Evolutionary conservation across 306 rosid genomes (phyloP), one percentile per base, ranked within the genome.

Genomic region (Gleditsia sinensis): DNA sequence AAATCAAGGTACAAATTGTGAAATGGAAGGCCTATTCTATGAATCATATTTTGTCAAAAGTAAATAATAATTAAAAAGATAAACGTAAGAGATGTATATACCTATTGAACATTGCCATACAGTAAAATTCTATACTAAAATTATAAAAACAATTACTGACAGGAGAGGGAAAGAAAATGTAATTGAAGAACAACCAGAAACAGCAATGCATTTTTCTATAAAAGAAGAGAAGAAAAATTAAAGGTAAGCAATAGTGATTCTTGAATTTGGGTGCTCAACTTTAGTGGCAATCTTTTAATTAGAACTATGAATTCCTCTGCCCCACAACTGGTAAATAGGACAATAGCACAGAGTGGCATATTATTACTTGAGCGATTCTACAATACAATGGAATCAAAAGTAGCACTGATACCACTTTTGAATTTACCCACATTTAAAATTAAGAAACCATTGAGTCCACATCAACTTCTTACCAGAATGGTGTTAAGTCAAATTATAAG

Each of bases 151-250:
- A 30, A 13, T 37, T 70, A 10, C 53, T 36, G n/a, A 6, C 10
- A 24, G 71, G 62, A 78, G 14, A 40, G 40, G 48, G 3, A 17
- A 59, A 60, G n/a, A 45, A 33, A 56, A 56, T 28, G 27, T 40
- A 60, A 74, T 45, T 28, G 25, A 74, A 17, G 23, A 74, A 75
- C 63, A 75, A 69, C 55, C 46, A 62, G n/a, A 75, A 54, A 75
- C 9, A 63, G 28, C 40, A 28, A 46, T 54, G 20, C 33, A 36
- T 24, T 24, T 34, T 56, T 55, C 39, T 68, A 75, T 5, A 74
- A 14, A 50, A 24, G 14, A 19, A 51, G 45, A 39, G 45, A 39
- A 13, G 45, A 4, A 39, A 7, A 8, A 7, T 39, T 7, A 39
- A 39, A 39, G 4, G 8, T 39, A 39, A 39, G 45, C 45, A 39